phyloP scores from a whole-genome alignment of 164 flowering plant species.

The Hamamelis virginiana region DNA sequence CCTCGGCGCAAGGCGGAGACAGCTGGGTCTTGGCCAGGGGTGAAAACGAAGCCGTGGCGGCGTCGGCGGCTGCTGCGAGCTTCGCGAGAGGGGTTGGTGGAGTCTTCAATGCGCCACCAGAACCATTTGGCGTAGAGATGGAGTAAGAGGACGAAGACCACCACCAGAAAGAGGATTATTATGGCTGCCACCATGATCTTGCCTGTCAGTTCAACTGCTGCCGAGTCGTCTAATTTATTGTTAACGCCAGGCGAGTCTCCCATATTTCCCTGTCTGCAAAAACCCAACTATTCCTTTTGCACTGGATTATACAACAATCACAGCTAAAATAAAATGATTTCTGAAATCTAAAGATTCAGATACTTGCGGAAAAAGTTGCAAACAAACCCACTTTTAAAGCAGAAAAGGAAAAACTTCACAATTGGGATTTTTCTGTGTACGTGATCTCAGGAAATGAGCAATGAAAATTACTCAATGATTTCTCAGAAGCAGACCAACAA shows the following conservation, averaged over 20 bases:
- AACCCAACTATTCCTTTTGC: too few species aligned
- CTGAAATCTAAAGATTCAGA: too few species aligned
- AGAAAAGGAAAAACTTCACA: too few species aligned
- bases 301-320: too few species aligned
- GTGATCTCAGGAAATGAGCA: too few species aligned
- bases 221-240: conserved; percentile 15
- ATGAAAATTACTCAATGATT: too few species aligned
- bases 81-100: conserved; percentile 1
- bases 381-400: too few species aligned
- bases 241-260: background rate
- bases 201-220: conserved; percentile 38
- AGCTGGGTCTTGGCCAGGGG: conserved; percentile 35
- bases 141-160: conserved; percentile 59
- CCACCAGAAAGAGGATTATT: conserved; percentile 51
- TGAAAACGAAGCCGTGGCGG: conserved; percentile 56
- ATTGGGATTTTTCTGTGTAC: too few species aligned
- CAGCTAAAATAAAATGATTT: too few species aligned
- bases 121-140: conserved; percentile 76
- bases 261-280: background rate
- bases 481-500: too few species aligned
- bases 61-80: conserved; percentile 27
- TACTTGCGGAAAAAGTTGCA: too few species aligned
- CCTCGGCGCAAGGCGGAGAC: conserved; percentile 29
- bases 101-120: conserved; percentile 48
- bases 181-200: conserved; percentile 61